phyloP scores from a whole-genome alignment of 176 grass and related monocot species.

The Thalia dealbata region DNA sequence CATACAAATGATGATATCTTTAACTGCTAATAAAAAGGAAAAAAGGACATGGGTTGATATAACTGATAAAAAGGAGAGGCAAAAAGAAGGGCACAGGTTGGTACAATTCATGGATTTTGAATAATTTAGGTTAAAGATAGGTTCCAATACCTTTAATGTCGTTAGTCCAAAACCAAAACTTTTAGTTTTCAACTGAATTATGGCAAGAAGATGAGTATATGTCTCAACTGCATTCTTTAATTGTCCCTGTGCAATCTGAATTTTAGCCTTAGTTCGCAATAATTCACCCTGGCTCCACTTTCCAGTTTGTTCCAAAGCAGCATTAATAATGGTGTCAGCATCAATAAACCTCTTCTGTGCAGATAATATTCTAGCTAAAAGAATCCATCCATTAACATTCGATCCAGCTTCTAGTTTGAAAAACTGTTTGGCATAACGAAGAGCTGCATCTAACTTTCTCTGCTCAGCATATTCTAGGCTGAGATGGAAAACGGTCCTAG shows the following conservation, averaged over 20 bases:
- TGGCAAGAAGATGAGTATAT: slow-evolving; percentile 77
- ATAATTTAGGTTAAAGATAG: neutral
- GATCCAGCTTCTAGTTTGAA: slow-evolving; percentile 76
- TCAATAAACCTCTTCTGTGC: slow-evolving; percentile 70
- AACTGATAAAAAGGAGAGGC: neutral
- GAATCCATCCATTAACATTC: slow-evolving; percentile 75
- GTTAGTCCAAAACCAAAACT: slow-evolving; percentile 44
- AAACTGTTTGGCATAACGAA: slow-evolving; percentile 64
- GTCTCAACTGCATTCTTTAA: slow-evolving; percentile 63
- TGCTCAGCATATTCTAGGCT: slow-evolving; percentile 83
- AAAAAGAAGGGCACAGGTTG: neutral
- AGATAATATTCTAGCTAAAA: slow-evolving; percentile 80
- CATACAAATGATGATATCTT: neutral
- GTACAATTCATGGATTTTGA: neutral
- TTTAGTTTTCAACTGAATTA: slow-evolving; percentile 68
- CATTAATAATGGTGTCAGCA: slow-evolving; percentile 61
- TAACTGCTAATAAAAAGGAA: neutral
- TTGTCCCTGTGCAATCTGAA: slow-evolving; percentile 57
- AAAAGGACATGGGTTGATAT: too few relatives aligned
- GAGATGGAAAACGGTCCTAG: slow-evolving; percentile 48
- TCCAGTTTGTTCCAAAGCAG: slow-evolving; percentile 74
- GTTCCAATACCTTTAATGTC: slow-evolving; percentile 36
- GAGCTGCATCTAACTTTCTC: slow-evolving; percentile 81
- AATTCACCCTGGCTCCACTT: slow-evolving; percentile 73
- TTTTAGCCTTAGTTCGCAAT: slow-evolving; percentile 77